Evolutionary conservation across 768 basidiomycete species (phyloP).

Genomic region (Suillus lakei): DNA sequence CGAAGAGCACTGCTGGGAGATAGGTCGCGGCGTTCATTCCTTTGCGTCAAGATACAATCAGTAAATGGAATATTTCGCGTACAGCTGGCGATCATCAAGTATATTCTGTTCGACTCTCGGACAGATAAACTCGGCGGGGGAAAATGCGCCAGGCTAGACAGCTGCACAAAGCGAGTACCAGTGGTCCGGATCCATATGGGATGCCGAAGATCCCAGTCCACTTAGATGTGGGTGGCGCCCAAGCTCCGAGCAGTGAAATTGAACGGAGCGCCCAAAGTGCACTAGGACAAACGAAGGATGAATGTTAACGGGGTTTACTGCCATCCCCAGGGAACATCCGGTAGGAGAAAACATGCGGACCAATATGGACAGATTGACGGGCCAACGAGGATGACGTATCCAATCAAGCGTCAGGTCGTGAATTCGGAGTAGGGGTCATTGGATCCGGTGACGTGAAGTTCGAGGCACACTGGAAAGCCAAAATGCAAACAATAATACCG

Average conservation of each 20-base stretch:
- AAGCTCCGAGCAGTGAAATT: background rate
- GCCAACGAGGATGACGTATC: background rate
- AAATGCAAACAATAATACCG: constrained; percentile 4
- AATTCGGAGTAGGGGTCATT: background rate
- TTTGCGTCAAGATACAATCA: background rate
- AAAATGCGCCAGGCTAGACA: background rate
- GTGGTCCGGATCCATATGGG: background rate
- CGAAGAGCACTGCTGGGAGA: background rate
- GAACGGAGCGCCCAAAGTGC: constrained; percentile 1
- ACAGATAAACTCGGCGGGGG: background rate
- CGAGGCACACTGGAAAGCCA: background rate
- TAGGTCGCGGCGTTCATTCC: background rate
- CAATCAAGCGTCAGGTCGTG: constrained; percentile 6
- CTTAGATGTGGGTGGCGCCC: background rate
- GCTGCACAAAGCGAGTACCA: background rate
- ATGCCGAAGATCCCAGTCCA: background rate
- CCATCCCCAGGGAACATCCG: background rate
- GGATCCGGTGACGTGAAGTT: background rate
- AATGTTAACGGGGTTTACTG: background rate
- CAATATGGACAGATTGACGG: background rate
- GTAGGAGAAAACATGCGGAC: background rate
- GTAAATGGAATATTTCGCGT: background rate
- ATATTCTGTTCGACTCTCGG: background rate
- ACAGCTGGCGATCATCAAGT: background rate
- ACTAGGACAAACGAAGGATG: background rate